Evolutionary conservation across 805 yeast species (phyloP).

Genomic region (Kuraishia molischiana): DNA sequence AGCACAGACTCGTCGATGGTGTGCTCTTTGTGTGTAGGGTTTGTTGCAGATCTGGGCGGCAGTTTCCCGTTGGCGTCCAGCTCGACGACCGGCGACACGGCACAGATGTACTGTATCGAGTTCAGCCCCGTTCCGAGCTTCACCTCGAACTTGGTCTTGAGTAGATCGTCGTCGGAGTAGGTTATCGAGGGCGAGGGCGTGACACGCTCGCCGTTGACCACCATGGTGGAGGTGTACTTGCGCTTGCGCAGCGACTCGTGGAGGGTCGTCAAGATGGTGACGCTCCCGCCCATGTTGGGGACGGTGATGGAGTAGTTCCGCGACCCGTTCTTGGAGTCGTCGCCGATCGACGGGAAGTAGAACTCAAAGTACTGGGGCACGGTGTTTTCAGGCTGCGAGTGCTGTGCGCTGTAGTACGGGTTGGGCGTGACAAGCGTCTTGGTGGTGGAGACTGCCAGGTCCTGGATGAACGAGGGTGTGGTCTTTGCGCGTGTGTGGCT

Average conservation of each 20-base stretch:
- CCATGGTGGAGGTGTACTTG: slow-evolving; percentile 26
- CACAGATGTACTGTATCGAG: slow-evolving; percentile 27
- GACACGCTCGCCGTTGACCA: slow-evolving; percentile 33
- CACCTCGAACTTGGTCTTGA: slow-evolving; percentile 28
- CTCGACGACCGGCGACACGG: slow-evolving; percentile 17
- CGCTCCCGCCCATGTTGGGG: slow-evolving; percentile 36
- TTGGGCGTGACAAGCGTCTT: slow-evolving; percentile 6
- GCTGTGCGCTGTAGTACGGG: slow-evolving; percentile 9
- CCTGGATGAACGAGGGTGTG: slow-evolving; percentile 24
- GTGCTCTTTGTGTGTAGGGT: slow-evolving; percentile 10
- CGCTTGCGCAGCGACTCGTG: slow-evolving; percentile 27
- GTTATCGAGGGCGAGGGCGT: slow-evolving; percentile 32
- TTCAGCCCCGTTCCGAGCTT: slow-evolving; percentile 38
- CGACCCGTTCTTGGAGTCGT: slow-evolving; percentile 18
- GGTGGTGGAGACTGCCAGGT: slow-evolving; percentile 25
- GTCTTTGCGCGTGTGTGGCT: not conserved
- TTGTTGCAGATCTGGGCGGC: slow-evolving; percentile 9
- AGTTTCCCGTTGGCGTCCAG: slow-evolving; percentile 10
- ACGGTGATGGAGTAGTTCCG: slow-evolving; percentile 32
- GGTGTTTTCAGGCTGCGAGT: slow-evolving; percentile 8
- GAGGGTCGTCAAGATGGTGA: slow-evolving; percentile 33
- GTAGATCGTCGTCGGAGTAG: slow-evolving; percentile 14
- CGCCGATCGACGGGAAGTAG: slow-evolving; percentile 16
- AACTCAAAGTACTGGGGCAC: slow-evolving; percentile 14
- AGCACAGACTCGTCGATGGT: slow-evolving; percentile 22